Evolutionary conservation across 345 rosid genomes (phyloP).

Genomic region (Linum usitatissimum): DNA sequence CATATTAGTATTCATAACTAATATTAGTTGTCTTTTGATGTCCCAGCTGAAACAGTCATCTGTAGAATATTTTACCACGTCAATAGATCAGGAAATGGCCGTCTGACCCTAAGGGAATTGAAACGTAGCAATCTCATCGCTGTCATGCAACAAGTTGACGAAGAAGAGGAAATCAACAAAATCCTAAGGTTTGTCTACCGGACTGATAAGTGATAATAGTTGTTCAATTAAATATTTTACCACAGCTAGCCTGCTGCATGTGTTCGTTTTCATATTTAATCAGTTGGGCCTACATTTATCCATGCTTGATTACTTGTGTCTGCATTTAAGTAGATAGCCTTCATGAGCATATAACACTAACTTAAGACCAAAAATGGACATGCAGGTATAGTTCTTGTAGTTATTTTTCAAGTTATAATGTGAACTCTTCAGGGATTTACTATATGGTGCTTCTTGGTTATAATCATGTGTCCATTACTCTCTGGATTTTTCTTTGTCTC

Average conservation of each 20-base stretch:
- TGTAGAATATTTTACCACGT: constrained; percentile 91
- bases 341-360: neutral
- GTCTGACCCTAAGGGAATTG: constrained; percentile 75
- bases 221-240: neutral
- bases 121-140: constrained; percentile 82
- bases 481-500: neutral
- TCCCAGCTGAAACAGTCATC: constrained; percentile 96
- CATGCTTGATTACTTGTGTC: neutral
- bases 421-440: neutral
- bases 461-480: neutral
- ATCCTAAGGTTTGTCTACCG: constrained; percentile 54
- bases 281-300: neutral
- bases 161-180: constrained; percentile 98
- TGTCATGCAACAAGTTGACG: constrained; percentile 90
- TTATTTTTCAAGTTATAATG: too few species aligned
- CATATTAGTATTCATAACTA: constrained; percentile 3
- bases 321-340: neutral
- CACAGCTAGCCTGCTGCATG: neutral
- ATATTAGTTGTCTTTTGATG: constrained; percentile 20
- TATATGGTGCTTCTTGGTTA: neutral
- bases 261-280: neutral
- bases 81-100: constrained; percentile 85
- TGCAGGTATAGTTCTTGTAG: neutral
- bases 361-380: neutral
- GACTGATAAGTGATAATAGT: neutral